Percentiles rank a stretch among this genome's conserved stretches.
Evolutionary conservation across 2,329 filamentous ascomycete genomes (phyloP).

Genomic region (Aspergillus sp.): DNA sequence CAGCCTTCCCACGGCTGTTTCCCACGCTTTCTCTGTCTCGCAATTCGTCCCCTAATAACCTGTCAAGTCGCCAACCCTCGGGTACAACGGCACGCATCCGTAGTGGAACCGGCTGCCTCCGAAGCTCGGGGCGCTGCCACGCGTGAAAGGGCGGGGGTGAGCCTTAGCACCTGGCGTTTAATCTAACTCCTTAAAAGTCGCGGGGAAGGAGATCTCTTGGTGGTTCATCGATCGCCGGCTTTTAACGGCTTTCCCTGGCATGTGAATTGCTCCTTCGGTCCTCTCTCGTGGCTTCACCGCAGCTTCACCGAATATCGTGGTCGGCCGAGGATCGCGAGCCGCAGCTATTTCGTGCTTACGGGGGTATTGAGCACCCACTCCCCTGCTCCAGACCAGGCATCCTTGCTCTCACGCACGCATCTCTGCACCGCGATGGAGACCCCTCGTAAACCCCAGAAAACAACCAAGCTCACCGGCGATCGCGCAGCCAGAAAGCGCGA

Average conservation of each 20-base stretch:
- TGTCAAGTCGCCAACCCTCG: slow-evolving; percentile 4
- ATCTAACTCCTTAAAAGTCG: slow-evolving; percentile 9
- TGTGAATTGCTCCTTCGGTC: slow-evolving; percentile 4
- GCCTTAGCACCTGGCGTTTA: slow-evolving; percentile 5
- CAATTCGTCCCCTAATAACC: background rate
- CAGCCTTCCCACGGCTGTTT: background rate
- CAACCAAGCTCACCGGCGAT: slow-evolving; percentile 15
- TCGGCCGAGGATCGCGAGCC: slow-evolving; percentile 3
- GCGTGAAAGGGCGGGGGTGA: slow-evolving; percentile 13
- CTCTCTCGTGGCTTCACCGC: background rate
- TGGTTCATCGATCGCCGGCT: slow-evolving; percentile 8
- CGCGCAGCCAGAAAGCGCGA: slow-evolving; percentile 20
- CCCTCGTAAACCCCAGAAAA: slow-evolving; percentile 4
- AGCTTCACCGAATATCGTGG: background rate
- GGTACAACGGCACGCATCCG: slow-evolving; percentile 1
- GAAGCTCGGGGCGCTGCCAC: slow-evolving; percentile 4
- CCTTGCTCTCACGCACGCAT: background rate
- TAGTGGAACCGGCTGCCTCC: slow-evolving; percentile 6
- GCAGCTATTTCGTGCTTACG: background rate
- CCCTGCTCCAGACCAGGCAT: background rate
- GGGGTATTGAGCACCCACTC: background rate
- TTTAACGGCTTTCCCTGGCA: slow-evolving; percentile 4
- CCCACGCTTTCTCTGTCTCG: background rate
- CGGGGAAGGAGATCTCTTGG: slow-evolving; percentile 9
- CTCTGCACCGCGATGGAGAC: slow-evolving; percentile 13